Base-by-base conservation (phyloP, 306 rosid species). In the Trifolium dubium region DNA sequence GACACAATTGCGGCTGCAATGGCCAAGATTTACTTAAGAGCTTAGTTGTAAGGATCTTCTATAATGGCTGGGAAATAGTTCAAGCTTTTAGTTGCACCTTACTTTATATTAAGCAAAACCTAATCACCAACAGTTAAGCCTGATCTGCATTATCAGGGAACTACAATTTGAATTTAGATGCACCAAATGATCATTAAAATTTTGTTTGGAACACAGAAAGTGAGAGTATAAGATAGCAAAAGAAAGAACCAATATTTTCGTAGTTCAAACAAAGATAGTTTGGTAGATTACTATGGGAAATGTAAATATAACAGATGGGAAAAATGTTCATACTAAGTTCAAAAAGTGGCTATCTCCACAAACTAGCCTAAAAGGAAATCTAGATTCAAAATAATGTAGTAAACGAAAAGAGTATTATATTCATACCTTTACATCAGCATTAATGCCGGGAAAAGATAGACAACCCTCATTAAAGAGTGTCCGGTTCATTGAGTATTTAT, bases 401-500 rank as follows among this genome's bases (percentile, higher is more conserved):
- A 11, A 76, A 56, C 67, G 34, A 34, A 79, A 61, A 32, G 53
- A 40, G 66, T 28, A 30, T 71, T 23, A 35, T 37, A 19, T 37
- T 41, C 46, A 31, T 79, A 93, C 98, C 89, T 50, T 74, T 23
- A 94, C 95, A 43, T 88, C 95, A 64, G 85, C 98, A 77, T 83
- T 40, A 74, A 94, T 91, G 53, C 79, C 79, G 0, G 96, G 98
- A 69, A 94, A 94, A 67, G 97, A 94, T 69, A 94, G 69, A 89
- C 98, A 94, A 43, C 95, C 97, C 77, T 94, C 98, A 5, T 86
- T 39, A 30, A 79, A 94, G 35, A 69, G 87, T 66, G 88, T 69
- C 31, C 67, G 74, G 77, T 88, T 94, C 90, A 82, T 87, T 5
- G 98, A 91, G 86, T 80, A 91, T 81, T 79, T 87, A 75, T 80